Evolutionary conservation across 1,284 basidiomycete genomes (phyloP), one percentile per base, ranked within the genome.

Genomic region (Mixia osmundae): DNA sequence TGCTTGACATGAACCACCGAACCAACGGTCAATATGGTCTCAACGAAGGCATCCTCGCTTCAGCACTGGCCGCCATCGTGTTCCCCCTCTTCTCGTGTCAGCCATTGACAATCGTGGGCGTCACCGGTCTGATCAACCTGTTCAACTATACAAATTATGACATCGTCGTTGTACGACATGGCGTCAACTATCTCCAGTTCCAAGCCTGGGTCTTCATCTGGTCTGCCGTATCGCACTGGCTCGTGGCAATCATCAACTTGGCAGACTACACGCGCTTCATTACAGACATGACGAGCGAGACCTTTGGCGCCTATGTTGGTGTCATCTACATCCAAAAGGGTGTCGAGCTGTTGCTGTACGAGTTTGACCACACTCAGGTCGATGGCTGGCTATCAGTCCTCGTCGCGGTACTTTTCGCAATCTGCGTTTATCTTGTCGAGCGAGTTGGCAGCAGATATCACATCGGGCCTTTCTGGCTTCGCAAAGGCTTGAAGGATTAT

Each of bases 191-290:
- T 49, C 65, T 85, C 5, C 75, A 79, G 38, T 87, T 89, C 49
- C 43, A 45, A 34, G 44, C 40, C 3, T 52, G 50, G 50, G 40
- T 41, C 3, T 40, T 48, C 25, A 49, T 52, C 45, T 91, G 87
- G 85, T 78, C 70, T 10, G 85, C 87, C 0, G 82, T 85, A 29
- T 64, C 89, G 39, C 87, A 94, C 52, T 89, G 78, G 70, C 54
- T 83, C 32, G 76, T 77, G 6, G 79, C 87, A 3, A 58, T 72
- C 4, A 63, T 82, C 32, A 91, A 94, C 48, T 27, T 60, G 2
- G 56, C 50, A 35, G 59, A 61, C 42, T 58, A 52, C 37, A 59
- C 59, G 1, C 50, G 52, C 15, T 83, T 79, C 50, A 78, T 89
- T 19, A 87, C 83, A 0, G 64, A 80, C 10, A 67, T 94, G 61